These are phyloP conservation scores for Pseudotulostoma volvatum DNA, from an alignment of 495 filamentous ascomycete genomes.

Conservation along the genomic window DNA sequence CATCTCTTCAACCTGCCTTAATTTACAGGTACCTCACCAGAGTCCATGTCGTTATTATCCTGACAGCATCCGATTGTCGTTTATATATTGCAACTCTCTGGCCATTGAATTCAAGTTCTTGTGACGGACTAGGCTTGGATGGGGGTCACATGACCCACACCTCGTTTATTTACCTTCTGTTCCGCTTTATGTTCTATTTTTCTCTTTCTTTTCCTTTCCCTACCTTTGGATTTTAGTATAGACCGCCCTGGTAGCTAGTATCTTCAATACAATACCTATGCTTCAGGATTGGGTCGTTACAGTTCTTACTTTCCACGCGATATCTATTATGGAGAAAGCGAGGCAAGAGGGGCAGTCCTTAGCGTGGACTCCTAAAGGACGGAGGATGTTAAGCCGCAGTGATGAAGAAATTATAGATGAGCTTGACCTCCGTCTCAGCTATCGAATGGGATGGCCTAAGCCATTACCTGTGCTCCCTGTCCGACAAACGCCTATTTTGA, in stretches of 20 bases:
- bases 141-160: no score
- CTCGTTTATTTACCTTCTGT: no score
- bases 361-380: not conserved
- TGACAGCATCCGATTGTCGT: no score
- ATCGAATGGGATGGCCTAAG: not conserved
- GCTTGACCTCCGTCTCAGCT: not conserved
- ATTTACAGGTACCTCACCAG: no score
- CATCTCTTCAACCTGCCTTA: no score
- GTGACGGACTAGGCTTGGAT: no score
- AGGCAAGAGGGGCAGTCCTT: no score
- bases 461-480: not conserved
- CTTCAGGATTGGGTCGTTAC: not conserved
- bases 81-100: no score
- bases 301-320: not conserved
- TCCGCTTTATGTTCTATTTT: no score
- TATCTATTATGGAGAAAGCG: not conserved
- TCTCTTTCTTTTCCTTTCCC: not conserved
- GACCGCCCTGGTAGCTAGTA: not conserved
- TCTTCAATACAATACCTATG: not conserved
- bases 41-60: no score
- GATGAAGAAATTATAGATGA: not conserved
- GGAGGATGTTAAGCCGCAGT: not conserved
- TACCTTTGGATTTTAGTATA: not conserved
- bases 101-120: no score
- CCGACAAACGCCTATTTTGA: not conserved